Conservation (phyloP, 139 green algal species). For the Closterium sp. region DNA sequence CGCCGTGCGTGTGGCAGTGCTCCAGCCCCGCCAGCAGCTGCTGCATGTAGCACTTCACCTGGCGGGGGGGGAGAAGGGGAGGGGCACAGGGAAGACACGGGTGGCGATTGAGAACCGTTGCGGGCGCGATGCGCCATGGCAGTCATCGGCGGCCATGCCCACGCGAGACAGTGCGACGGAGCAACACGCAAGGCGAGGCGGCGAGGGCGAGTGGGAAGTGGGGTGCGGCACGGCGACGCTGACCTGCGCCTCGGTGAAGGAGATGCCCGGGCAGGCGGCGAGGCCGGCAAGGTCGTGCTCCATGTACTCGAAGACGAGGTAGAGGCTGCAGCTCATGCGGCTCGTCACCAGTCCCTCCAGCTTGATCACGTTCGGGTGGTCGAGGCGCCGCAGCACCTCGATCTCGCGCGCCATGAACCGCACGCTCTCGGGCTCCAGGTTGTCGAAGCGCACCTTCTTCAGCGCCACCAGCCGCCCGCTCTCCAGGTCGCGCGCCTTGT, state of each 20-base stretch:
- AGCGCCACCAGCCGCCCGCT: conserved; percentile 46
- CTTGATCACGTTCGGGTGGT: conserved; percentile 93
- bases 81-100: neutral
- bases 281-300: conserved; percentile 82
- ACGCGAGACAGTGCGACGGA: neutral
- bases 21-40: conserved; percentile 41
- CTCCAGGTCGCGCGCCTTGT: conserved; percentile 55
- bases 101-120: no score
- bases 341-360: conserved; percentile 56
- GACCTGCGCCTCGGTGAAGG: conserved; percentile 48
- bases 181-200: neutral
- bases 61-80: neutral
- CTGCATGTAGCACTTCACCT: conserved; percentile 54
- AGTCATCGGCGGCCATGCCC: no score
- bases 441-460: conserved; percentile 59
- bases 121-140: no score
- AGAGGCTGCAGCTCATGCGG: conserved; percentile 73
- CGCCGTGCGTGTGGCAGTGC: conserved; percentile 49
- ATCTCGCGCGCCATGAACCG: conserved; percentile 59
- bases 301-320: conserved; percentile 98
- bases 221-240: neutral
- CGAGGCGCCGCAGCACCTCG: conserved; percentile 77
- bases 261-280: conserved; percentile 42
- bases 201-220: neutral
- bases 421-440: conserved; percentile 56